These are phyloP conservation scores for Penicillium sp. DNA, from an alignment of 2,329 filamentous ascomycete species.

Conservation along the genomic window DNA sequence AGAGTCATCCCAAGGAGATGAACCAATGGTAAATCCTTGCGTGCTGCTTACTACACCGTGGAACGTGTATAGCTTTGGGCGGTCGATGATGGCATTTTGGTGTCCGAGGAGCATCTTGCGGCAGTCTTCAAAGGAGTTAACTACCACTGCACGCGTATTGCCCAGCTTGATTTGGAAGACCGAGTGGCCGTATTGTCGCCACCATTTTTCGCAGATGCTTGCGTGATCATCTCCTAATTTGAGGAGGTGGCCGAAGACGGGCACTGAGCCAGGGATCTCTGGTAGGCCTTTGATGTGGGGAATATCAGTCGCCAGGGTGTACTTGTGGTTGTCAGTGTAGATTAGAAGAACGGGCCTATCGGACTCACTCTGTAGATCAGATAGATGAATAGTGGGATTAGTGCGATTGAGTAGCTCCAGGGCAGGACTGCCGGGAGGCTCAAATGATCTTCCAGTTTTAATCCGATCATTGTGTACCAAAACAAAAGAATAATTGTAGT, in stretches of 20 bases:
- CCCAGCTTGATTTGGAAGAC: slow-evolving; percentile 57
- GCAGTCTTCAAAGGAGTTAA: slow-evolving; percentile 71
- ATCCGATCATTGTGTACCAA: slow-evolving; percentile 1
- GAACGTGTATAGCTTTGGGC: slow-evolving; percentile 73
- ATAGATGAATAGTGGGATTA: slow-evolving; percentile 8
- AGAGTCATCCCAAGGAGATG: slow-evolving; percentile 74
- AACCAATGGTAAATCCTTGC: slow-evolving; percentile 75
- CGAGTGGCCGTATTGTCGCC: slow-evolving; percentile 54
- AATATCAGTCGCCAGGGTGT: slow-evolving; percentile 47
- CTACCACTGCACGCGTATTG: slow-evolving; percentile 63
- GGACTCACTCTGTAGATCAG: slow-evolving; percentile 11
- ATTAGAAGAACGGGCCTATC: background rate
- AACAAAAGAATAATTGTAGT: background rate
- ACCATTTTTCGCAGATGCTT: slow-evolving; percentile 54
- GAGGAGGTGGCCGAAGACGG: slow-evolving; percentile 60
- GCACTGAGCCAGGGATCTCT: slow-evolving; percentile 56
- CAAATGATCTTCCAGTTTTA: slow-evolving; percentile 4
- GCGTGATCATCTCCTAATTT: slow-evolving; percentile 59
- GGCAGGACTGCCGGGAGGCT: background rate
- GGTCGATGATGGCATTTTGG: slow-evolving; percentile 71
- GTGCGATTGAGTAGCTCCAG: background rate
- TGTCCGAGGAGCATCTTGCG: slow-evolving; percentile 68
- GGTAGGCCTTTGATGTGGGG: slow-evolving; percentile 59
- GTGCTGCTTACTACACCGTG: slow-evolving; percentile 71
- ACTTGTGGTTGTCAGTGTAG: background rate